Conservation (phyloP, 1,284 basidiomycete species). For the Cryptococcus amylolentus region DNA sequence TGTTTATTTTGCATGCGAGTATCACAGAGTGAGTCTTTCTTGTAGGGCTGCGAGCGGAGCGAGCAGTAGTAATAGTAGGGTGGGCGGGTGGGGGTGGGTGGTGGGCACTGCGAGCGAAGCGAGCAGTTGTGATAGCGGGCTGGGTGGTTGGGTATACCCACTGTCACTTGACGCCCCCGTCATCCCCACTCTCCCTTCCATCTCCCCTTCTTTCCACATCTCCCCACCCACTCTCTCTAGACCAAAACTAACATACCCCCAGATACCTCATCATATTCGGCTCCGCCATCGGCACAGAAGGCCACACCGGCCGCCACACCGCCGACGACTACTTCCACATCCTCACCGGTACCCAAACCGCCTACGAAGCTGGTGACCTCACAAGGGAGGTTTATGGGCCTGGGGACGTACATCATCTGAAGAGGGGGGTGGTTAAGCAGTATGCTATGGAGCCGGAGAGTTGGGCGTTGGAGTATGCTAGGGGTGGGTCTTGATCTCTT, state of each 20-base stretch:
- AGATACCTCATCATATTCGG: conserved; percentile 76
- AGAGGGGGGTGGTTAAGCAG: conserved; percentile 82
- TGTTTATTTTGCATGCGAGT: conserved; percentile 94
- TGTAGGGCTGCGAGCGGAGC: too few relatives aligned
- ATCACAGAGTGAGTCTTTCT: conserved; percentile 91
- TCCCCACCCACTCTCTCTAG: not conserved
- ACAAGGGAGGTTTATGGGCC: conserved; percentile 77
- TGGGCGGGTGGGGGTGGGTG: not conserved
- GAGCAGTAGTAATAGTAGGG: too few relatives aligned
- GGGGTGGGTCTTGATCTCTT: conserved; percentile 58
- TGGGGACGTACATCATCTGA: conserved; percentile 79
- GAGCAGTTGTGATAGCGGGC: not conserved
- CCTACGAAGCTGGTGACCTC: conserved; percentile 74
- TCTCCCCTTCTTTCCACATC: conserved; percentile 7
- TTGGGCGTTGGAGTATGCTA: conserved; percentile 91
- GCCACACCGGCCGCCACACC: conserved; percentile 88
- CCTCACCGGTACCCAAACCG: conserved; percentile 87
- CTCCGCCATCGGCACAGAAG: conserved; percentile 92
- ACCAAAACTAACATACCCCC: not conserved
- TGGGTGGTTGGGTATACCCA: too few relatives aligned
- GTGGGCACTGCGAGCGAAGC: not conserved
- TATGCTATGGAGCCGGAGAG: conserved; percentile 96
- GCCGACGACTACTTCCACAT: conserved; percentile 96
- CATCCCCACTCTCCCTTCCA: not conserved
- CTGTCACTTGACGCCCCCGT: too few relatives aligned